phyloP scores from a whole-genome alignment of 192 early-diverging fungal species.

The Dissophora ornata region DNA sequence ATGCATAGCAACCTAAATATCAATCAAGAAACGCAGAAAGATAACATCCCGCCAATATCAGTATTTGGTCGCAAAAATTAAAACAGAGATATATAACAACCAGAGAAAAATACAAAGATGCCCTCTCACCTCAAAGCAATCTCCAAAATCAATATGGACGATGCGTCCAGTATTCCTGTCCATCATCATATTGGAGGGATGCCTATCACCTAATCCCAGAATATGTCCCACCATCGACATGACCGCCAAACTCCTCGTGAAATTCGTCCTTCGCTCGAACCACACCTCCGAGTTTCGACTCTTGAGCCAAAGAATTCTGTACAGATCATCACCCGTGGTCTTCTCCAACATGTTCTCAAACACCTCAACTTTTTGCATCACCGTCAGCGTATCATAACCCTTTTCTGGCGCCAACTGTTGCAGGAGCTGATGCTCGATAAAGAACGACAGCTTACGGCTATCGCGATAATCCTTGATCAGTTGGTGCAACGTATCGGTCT shows the following conservation, averaged over 20 bases:
- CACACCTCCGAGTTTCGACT: constrained; percentile 96
- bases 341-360: constrained; percentile 90
- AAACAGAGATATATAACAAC: no score
- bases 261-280: constrained; percentile 95
- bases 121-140: constrained; percentile 98
- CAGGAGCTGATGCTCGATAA: constrained; percentile 89
- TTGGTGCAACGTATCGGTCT: constrained; percentile 89
- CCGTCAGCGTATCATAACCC: constrained; percentile 84
- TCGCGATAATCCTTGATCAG: constrained; percentile 88
- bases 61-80: no score
- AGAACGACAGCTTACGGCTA: constrained; percentile 77
- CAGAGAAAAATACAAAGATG: no score
- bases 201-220: constrained; percentile 94
- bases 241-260: constrained; percentile 91
- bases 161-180: constrained; percentile 89
- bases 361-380: constrained; percentile 91
- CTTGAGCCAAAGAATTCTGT: constrained; percentile 93
- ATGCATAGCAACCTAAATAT: constrained; percentile 93
- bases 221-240: constrained; percentile 99
- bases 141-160: constrained; percentile 98
- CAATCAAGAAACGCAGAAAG: no score
- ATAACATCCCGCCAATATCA: no score
- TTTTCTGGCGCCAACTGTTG: constrained; percentile 56
- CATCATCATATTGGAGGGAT: constrained; percentile 96
- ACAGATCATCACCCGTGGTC: constrained; percentile 86